Percentiles rank a stretch among this genome's conserved stretches.
phyloP scores from a whole-genome alignment of 495 filamentous ascomycete genomes.

The Pyrenula massariospora region DNA sequence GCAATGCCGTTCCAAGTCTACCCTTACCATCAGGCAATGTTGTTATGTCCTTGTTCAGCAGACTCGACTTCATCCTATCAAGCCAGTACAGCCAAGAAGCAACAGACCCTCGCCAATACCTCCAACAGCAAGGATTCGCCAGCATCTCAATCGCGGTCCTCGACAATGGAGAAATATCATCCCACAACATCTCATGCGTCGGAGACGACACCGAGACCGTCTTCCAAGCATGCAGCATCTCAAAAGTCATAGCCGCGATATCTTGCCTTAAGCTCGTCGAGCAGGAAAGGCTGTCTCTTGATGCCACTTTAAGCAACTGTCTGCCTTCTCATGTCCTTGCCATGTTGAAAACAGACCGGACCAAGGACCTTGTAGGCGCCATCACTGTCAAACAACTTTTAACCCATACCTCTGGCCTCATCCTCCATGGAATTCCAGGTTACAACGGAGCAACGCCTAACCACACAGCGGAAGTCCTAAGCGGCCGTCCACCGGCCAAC shows the following conservation, averaged over 20 bases:
- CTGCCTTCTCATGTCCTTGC: background rate
- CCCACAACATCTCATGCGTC: slow-evolving; percentile 1
- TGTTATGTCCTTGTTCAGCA: background rate
- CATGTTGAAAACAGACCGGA: slow-evolving; percentile 3
- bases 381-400: slow-evolving; percentile 13
- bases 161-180: slow-evolving; percentile 1
- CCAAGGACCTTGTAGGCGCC: slow-evolving; percentile 1
- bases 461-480: slow-evolving; percentile 3
- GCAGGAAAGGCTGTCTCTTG: slow-evolving; percentile 3
- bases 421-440: slow-evolving; percentile 8
- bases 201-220: slow-evolving; percentile 9
- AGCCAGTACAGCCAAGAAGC: background rate
- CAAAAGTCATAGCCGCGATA: slow-evolving; percentile 11
- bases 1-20: background rate
- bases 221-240: slow-evolving; percentile 14
- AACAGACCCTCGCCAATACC: background rate
- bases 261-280: slow-evolving; percentile 7
- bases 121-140: slow-evolving; percentile 3
- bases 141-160: slow-evolving; percentile 9
- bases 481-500: slow-evolving; percentile 10
- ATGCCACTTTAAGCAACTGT: slow-evolving; percentile 1
- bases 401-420: slow-evolving; percentile 13
- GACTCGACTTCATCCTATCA: background rate
- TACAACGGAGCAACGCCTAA: slow-evolving; percentile 7
- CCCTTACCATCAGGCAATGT: background rate